A percentile compares a stretch with the other conserved stretches of the same genome.
Evolutionary conservation across 495 filamentous ascomycete genomes (phyloP).

Genomic region (Podospora anserina): DNA sequence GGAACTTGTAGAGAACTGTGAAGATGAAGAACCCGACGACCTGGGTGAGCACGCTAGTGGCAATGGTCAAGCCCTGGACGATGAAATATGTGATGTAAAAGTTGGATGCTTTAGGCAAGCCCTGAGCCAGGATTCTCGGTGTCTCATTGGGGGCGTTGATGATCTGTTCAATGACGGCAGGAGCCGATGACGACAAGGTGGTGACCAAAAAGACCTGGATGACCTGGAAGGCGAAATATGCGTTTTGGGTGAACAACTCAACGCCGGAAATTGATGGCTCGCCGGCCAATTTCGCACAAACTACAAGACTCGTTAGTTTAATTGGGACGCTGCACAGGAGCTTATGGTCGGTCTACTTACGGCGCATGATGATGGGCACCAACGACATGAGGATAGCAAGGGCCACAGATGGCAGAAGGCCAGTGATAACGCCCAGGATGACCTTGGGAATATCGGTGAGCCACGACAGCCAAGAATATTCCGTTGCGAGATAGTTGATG

Average conservation of each 20-base stretch:
- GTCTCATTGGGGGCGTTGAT: constrained; percentile 57
- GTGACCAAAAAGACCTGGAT: constrained; percentile 91
- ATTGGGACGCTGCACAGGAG: not conserved
- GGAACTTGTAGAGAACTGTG: constrained; percentile 67
- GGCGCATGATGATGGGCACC: constrained; percentile 76
- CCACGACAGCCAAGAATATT: constrained; percentile 67
- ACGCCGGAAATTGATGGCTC: constrained; percentile 72
- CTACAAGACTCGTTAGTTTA: constrained; percentile 29
- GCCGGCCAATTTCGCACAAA: constrained; percentile 73
- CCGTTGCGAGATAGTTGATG: constrained; percentile 59
- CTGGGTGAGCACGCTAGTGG: constrained; percentile 70
- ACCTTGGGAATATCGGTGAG: constrained; percentile 65
- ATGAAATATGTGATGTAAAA: constrained; percentile 96
- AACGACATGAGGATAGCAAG: constrained; percentile 86
- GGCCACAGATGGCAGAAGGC: constrained; percentile 75
- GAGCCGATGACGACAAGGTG: constrained; percentile 72
- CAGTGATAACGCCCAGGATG: constrained; percentile 79
- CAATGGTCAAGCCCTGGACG: constrained; percentile 85
- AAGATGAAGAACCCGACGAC: constrained; percentile 74
- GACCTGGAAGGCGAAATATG: constrained; percentile 92
- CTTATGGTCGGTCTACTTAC: constrained; percentile 27
- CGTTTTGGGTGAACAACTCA: constrained; percentile 85
- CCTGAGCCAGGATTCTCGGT: constrained; percentile 64
- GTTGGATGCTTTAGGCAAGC: constrained; percentile 79
- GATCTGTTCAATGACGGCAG: constrained; percentile 62